phyloP scores from a whole-genome alignment of 2,329 filamentous ascomycete species.

The Blastomyces gilchristii region DNA sequence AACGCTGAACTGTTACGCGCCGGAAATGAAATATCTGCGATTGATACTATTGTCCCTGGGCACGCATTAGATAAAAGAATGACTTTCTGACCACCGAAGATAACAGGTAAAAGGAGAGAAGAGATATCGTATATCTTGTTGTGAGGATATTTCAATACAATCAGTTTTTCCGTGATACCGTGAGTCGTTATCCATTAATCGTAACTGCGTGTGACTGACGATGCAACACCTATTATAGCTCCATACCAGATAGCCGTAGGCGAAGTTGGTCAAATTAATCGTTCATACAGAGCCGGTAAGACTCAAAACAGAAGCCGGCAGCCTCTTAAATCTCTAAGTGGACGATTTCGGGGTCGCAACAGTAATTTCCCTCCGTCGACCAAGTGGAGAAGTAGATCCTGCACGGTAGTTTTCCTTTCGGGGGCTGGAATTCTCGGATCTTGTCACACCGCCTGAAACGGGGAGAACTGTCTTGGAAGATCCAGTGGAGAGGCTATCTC shows the following conservation, averaged over 20 bases:
- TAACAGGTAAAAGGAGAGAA: background rate
- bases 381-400: constrained; percentile 30
- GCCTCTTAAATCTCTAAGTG: constrained; percentile 14
- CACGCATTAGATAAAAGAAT: background rate
- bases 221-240: background rate
- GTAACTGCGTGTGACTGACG: constrained; percentile 1
- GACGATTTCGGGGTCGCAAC: constrained; percentile 29
- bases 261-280: background rate
- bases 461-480: constrained; percentile 30
- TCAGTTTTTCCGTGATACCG: background rate
- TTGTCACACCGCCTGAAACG: constrained; percentile 22
- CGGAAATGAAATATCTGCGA: background rate
- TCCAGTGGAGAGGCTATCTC: constrained; percentile 25
- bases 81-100: background rate
- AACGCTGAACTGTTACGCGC: background rate
- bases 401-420: constrained; percentile 31
- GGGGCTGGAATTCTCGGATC: constrained; percentile 32
- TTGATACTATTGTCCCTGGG: background rate
- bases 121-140: background rate
- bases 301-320: background rate
- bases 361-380: constrained; percentile 31
- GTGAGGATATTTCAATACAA: background rate
- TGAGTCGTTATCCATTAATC: constrained; percentile 7
- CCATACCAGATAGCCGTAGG: background rate
- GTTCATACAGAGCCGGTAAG: background rate